phyloP scores from a whole-genome alignment of 257 asterid genomes.

The Petunia axillaris region DNA sequence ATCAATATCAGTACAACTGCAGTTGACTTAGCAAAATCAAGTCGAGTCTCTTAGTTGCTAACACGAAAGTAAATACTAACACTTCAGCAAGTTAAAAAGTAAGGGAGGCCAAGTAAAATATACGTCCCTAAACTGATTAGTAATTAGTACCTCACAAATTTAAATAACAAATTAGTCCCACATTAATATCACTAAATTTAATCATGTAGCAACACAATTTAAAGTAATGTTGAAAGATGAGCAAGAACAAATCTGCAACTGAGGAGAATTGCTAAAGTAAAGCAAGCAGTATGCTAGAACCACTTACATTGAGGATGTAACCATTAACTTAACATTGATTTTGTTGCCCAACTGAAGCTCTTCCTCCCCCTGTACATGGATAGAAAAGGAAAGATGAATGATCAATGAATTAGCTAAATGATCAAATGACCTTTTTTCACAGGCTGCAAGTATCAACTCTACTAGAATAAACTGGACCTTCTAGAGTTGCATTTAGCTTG shows the following conservation, averaged over 20 bases:
- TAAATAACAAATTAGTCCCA: conserved; percentile 5
- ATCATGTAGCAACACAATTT: neutral
- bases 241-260: neutral
- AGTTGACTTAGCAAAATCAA: no score
- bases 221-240: neutral
- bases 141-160: no score
- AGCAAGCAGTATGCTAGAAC: conserved; percentile 7
- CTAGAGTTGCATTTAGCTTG: conserved; percentile 50
- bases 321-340: conserved; percentile 51
- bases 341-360: conserved; percentile 45
- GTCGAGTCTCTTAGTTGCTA: no score
- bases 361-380: conserved; percentile 47
- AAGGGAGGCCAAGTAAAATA: no score
- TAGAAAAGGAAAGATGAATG: conserved; percentile 21
- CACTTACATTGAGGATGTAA: conserved; percentile 55
- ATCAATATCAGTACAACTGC: no score
- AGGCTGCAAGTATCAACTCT: conserved; percentile 17
- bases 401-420: conserved; percentile 19
- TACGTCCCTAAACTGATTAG: no score
- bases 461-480: conserved; percentile 48
- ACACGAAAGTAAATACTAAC: no score
- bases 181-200: conserved; percentile 2
- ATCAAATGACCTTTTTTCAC: conserved; percentile 4
- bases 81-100: no score
- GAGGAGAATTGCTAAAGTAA: neutral